Conservation (phyloP, 1,139 yeast genomes). For the Yamadazyma triangularis region DNA sequence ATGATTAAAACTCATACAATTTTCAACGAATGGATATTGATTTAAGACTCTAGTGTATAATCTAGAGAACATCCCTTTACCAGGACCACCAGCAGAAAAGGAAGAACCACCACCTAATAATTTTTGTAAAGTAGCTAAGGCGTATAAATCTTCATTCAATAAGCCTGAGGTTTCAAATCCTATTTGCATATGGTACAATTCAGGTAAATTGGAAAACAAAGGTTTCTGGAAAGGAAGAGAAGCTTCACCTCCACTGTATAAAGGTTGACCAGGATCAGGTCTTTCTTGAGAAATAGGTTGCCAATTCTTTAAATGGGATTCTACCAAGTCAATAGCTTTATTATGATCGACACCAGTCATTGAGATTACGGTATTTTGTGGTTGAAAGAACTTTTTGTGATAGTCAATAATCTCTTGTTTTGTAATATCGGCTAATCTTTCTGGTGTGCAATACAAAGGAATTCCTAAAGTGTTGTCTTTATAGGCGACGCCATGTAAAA, state of each 20-base stretch:
- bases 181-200: slow-evolving; percentile 79
- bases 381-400: slow-evolving; percentile 66
- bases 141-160: slow-evolving; percentile 81
- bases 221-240: slow-evolving; percentile 69
- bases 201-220: slow-evolving; percentile 66
- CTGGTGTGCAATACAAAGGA: slow-evolving; percentile 80
- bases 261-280: slow-evolving; percentile 42
- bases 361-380: slow-evolving; percentile 80
- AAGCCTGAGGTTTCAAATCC: slow-evolving; percentile 89
- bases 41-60: slow-evolving; percentile 88
- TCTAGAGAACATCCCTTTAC: slow-evolving; percentile 97
- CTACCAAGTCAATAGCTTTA: slow-evolving; percentile 61
- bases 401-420: slow-evolving; percentile 55
- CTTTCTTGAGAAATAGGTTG: slow-evolving; percentile 9
- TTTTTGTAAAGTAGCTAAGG: slow-evolving; percentile 86
- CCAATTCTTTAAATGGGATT: slow-evolving; percentile 44
- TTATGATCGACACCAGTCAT: slow-evolving; percentile 82
- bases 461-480: slow-evolving; percentile 71
- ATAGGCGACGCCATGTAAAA: slow-evolving; percentile 81
- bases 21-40: slow-evolving; percentile 87
- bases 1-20: slow-evolving; percentile 84
- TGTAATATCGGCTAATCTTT: slow-evolving; percentile 53
- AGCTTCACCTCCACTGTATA: slow-evolving; percentile 75
- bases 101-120: slow-evolving; percentile 98
- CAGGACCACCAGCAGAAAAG: slow-evolving; percentile 99